Conservation (phyloP, 2,329 filamentous ascomycete genomes). For the Claviceps sp. region DNA sequence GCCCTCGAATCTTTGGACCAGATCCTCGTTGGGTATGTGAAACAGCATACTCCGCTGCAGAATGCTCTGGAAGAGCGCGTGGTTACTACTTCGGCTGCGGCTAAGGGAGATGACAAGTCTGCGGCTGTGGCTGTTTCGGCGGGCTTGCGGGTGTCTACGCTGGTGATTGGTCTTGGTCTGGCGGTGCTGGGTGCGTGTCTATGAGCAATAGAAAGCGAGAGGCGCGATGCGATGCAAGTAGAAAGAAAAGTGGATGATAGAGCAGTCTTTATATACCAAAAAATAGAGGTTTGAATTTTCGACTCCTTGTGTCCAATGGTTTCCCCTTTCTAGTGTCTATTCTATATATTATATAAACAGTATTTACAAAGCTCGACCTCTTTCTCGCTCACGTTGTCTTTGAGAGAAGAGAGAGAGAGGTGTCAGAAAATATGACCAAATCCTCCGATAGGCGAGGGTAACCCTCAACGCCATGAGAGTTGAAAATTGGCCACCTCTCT, state of each 20-base stretch:
- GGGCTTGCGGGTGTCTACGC: neutral
- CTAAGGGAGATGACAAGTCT: conserved; percentile 1
- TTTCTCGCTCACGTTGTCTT: too few species aligned
- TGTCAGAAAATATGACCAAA: too few species aligned
- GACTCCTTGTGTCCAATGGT: too few species aligned
- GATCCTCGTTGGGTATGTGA: conserved; percentile 37
- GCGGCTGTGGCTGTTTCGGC: neutral
- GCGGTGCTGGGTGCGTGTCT: neutral
- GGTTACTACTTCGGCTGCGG: conserved; percentile 3
- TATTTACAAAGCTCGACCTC: too few species aligned
- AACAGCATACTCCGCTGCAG: conserved; percentile 32
- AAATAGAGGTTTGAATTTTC: too few species aligned
- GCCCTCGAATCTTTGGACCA: conserved; percentile 40
- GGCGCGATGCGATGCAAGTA: neutral
- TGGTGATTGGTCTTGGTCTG: neutral
- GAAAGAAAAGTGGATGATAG: neutral
- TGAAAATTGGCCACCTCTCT: too few species aligned
- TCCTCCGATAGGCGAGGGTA: too few species aligned
- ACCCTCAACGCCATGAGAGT: too few species aligned
- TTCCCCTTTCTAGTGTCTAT: too few species aligned
- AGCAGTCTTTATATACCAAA: neutral
- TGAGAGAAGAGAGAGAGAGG: too few species aligned
- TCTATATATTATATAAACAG: too few species aligned
- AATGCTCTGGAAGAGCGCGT: conserved; percentile 32
- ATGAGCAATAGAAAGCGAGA: neutral